A percentile compares a stretch with the other conserved stretches of the same genome.
Conservation (phyloP, 352 stramenopile species). For the Aphanomyces euteiches region DNA sequence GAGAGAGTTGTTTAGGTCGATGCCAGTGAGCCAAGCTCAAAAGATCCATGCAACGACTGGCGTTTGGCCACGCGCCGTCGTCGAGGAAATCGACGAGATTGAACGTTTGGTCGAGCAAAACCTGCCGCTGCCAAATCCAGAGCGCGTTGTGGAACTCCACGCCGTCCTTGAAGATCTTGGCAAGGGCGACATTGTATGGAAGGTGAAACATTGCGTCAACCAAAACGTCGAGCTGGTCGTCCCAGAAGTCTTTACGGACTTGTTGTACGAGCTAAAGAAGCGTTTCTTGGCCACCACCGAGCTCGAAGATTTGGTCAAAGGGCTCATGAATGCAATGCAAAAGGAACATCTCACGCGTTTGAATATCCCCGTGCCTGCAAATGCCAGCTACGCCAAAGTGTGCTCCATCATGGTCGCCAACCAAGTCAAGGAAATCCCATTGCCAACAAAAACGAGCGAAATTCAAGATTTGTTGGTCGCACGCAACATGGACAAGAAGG, state of each 20-base stretch:
- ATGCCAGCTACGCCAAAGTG: slow-evolving; percentile 48
- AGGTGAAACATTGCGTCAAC: slow-evolving; percentile 64
- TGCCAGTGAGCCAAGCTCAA: not conserved
- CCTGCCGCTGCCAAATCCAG: slow-evolving; percentile 49
- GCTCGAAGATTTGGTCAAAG: slow-evolving; percentile 54
- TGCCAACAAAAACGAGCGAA: slow-evolving; percentile 40
- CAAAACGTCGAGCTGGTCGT: slow-evolving; percentile 53
- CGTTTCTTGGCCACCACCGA: slow-evolving; percentile 53
- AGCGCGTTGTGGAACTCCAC: slow-evolving; percentile 66
- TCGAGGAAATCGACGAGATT: slow-evolving; percentile 54
- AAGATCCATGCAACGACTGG: slow-evolving; percentile 3
- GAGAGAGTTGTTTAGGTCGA: not conserved
- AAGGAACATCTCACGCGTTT: slow-evolving; percentile 50
- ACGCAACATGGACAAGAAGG: slow-evolving; percentile 56
- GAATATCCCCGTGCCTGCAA: slow-evolving; percentile 46
- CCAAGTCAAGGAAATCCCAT: slow-evolving; percentile 48
- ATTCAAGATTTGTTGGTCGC: slow-evolving; percentile 52
- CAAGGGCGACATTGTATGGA: slow-evolving; percentile 71
- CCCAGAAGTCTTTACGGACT: slow-evolving; percentile 40
- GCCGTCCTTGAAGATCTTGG: slow-evolving; percentile 55
- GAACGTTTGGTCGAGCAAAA: slow-evolving; percentile 51
- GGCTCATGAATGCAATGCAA: slow-evolving; percentile 52
- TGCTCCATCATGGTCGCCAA: slow-evolving; percentile 53
- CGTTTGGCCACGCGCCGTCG: slow-evolving; percentile 40
- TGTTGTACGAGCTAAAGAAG: slow-evolving; percentile 54